Evolutionary conservation across 2,329 filamentous ascomycete species (phyloP).

Genomic region (Fusarium agapanthi): DNA sequence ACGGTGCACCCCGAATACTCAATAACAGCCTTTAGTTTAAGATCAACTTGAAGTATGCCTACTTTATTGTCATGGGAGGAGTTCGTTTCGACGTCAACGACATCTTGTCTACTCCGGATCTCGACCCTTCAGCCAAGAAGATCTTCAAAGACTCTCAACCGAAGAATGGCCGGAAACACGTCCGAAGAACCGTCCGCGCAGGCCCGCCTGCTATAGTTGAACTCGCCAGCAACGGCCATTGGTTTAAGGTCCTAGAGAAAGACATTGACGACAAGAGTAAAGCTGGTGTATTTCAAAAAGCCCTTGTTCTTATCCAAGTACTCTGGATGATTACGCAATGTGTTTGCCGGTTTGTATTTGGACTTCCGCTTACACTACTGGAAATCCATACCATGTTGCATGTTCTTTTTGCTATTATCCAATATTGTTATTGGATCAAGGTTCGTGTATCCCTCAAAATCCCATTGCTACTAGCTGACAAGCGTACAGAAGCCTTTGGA

Average conservation of each 20-base stretch:
- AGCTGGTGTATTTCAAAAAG: background rate
- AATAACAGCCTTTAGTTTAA: background rate
- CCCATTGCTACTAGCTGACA: background rate
- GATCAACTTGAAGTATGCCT: background rate
- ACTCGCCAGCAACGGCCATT: background rate
- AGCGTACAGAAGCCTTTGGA: background rate
- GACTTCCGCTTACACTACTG: background rate
- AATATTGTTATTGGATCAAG: background rate
- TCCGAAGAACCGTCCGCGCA: background rate
- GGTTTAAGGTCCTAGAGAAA: background rate
- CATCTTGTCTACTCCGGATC: background rate
- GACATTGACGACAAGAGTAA: constrained; percentile 4
- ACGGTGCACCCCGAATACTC: accelerated
- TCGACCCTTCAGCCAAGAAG: accelerated
- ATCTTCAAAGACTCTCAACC: background rate
- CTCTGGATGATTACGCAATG: background rate
- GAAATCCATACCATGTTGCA: background rate
- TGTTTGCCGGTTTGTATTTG: background rate
- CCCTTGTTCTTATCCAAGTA: background rate
- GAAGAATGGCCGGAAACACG: background rate
- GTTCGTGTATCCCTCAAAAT: accelerated
- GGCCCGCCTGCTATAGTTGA: background rate
- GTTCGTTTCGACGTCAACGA: background rate
- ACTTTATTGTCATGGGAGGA: background rate
- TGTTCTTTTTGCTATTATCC: background rate